phyloP scores from a whole-genome alignment of 2,329 filamentous ascomycete genomes.

The Aspergillus proliferans region DNA sequence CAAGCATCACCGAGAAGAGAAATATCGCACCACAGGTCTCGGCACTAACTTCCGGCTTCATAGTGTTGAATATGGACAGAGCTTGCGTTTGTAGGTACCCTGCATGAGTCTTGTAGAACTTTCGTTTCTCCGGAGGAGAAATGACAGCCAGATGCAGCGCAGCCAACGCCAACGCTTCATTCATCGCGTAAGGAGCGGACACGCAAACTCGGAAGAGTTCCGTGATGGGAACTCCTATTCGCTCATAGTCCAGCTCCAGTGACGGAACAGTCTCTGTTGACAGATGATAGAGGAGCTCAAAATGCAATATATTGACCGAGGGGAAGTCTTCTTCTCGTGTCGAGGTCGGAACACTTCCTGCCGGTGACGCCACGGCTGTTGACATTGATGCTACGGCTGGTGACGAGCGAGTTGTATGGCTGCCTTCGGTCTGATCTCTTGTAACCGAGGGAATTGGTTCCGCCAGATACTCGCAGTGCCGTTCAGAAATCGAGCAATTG shows the following conservation, averaged over 20 bases:
- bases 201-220: constrained; percentile 5
- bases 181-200: constrained; percentile 41
- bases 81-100: constrained; percentile 31
- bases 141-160: constrained; percentile 38
- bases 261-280: constrained; percentile 7
- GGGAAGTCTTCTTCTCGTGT: too few relatives aligned
- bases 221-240: neutral
- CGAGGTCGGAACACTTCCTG: constrained; percentile 2
- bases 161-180: constrained; percentile 43
- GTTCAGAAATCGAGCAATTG: constrained; percentile 23
- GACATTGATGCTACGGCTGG: neutral
- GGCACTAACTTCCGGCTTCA: constrained; percentile 4
- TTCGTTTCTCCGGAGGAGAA: constrained; percentile 29
- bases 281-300: constrained; percentile 23
- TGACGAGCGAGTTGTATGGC: neutral
- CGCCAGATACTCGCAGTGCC: constrained; percentile 12
- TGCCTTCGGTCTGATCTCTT: neutral
- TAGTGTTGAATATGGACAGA: constrained; percentile 10
- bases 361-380: neutral
- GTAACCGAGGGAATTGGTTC: neutral
- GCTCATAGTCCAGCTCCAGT: neutral
- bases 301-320: constrained; percentile 24
- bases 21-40: constrained; percentile 16
- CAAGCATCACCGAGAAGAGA: constrained; percentile 16
- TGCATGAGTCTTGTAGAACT: constrained; percentile 22